A percentile compares a stretch with the other conserved stretches of the same genome.
Evolutionary conservation across 805 yeast species (phyloP).

Genomic region (Suhomyces kilbournensis): DNA sequence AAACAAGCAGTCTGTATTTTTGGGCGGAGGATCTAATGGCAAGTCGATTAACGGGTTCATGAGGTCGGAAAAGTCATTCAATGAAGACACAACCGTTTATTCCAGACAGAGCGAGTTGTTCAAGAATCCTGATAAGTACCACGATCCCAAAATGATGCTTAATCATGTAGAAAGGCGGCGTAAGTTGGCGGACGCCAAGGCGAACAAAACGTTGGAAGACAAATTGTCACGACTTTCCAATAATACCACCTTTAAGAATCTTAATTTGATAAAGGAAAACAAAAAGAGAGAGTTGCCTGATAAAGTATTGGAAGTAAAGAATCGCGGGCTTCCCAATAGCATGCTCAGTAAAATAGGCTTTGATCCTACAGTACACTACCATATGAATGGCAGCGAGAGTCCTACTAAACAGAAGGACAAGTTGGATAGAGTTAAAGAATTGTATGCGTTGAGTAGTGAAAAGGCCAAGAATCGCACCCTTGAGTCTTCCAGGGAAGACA

Average conservation of each 20-base stretch:
- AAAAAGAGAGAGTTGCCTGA: slow-evolving; percentile 6
- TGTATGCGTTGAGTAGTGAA: slow-evolving; percentile 19
- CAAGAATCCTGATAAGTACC: slow-evolving; percentile 33
- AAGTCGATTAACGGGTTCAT: slow-evolving; percentile 8
- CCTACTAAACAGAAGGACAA: slow-evolving; percentile 10
- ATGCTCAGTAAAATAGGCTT: slow-evolving; percentile 46
- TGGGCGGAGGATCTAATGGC: slow-evolving; percentile 28
- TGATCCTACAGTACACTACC: slow-evolving; percentile 42
- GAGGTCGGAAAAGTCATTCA: slow-evolving; percentile 13
- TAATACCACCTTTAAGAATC: slow-evolving; percentile 16
- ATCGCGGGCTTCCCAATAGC: slow-evolving; percentile 18
- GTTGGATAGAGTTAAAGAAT: slow-evolving; percentile 15
- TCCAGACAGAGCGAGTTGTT: slow-evolving; percentile 12
- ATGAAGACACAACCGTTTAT: slow-evolving; percentile 24
- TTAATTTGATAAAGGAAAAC: slow-evolving; percentile 16
- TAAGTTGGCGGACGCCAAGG: slow-evolving; percentile 25
- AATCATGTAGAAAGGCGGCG: slow-evolving; percentile 36
- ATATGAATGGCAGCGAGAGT: slow-evolving; percentile 8
- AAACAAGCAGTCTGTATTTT: slow-evolving; percentile 34
- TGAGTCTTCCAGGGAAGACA: slow-evolving; percentile 14
- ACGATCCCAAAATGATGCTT: slow-evolving; percentile 44
- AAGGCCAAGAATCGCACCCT: slow-evolving; percentile 16
- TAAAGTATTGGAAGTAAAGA: slow-evolving; percentile 18
- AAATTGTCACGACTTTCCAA: slow-evolving; percentile 26
- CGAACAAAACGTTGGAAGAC: slow-evolving; percentile 35